Conservation (phyloP, 2,329 filamentous ascomycete genomes). For the Nannizzia gypsea region DNA sequence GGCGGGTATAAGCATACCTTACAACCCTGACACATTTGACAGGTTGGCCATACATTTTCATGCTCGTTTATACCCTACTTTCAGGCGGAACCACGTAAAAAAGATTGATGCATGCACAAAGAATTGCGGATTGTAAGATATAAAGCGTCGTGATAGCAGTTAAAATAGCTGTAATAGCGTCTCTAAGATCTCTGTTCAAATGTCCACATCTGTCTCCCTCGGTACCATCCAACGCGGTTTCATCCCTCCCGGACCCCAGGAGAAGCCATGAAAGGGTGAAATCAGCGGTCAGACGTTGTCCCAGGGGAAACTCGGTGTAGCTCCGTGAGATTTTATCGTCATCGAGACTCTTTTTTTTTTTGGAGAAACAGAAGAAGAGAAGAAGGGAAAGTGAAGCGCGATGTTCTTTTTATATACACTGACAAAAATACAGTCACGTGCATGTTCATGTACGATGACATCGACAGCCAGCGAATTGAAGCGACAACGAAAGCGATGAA, state of each 20-base stretch:
- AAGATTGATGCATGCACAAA: too few species aligned
- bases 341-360: conserved; percentile 23
- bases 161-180: conserved; percentile 11
- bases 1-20: background rate
- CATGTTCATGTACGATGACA: background rate
- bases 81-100: too few species aligned
- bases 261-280: conserved; percentile 24
- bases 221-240: conserved; percentile 19
- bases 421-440: conserved; percentile 4
- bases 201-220: conserved; percentile 26
- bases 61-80: too few species aligned
- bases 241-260: conserved; percentile 24
- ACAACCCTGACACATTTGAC: background rate
- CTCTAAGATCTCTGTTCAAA: conserved; percentile 40
- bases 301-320: conserved; percentile 29
- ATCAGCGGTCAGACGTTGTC: conserved; percentile 17
- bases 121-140: too few species aligned
- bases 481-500: background rate
- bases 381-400: too few species aligned
- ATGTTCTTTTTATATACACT: background rate
- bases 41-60: too few species aligned
- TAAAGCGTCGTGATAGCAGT: too few species aligned
- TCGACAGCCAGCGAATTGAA: background rate
- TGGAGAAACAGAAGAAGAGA: too few species aligned
- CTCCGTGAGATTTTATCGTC: conserved; percentile 26